These are phyloP conservation scores for Cajanus cajan DNA, from an alignment of 306 rosid species.

Conservation along the genomic window DNA sequence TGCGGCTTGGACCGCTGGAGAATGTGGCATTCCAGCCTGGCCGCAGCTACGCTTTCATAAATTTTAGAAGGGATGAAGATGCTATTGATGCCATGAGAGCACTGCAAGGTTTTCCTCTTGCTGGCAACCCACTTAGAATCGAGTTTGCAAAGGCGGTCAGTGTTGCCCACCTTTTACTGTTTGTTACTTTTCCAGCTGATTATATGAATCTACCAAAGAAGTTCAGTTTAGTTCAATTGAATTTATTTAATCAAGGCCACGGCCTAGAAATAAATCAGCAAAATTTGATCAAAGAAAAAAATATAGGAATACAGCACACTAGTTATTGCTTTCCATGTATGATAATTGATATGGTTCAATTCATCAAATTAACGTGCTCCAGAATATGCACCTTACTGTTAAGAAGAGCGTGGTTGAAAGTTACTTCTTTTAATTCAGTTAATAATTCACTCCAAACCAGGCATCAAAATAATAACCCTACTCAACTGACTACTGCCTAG, in stretches of 20 bases:
- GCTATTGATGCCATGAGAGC: constrained; percentile 75
- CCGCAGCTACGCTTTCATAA: constrained; percentile 83
- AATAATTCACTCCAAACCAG: constrained; percentile 5
- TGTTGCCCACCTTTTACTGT: constrained; percentile 64
- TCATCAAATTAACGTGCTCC: constrained; percentile 30
- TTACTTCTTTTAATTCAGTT: constrained; percentile 6
- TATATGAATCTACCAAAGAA: constrained; percentile 28
- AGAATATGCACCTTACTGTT: constrained; percentile 22
- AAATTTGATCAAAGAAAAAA: constrained; percentile 8
- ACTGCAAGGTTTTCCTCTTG: constrained; percentile 71
- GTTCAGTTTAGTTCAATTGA: constrained; percentile 18
- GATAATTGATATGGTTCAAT: constrained; percentile 16
- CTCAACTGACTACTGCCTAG: neutral
- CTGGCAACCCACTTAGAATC: constrained; percentile 83
- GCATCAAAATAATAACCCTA: neutral
- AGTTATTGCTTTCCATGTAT: constrained; percentile 9
- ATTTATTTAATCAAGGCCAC: constrained; percentile 28
- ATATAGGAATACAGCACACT: constrained; percentile 1
- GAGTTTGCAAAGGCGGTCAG: constrained; percentile 99
- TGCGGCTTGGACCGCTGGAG: constrained; percentile 71
- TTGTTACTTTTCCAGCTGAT: constrained; percentile 46
- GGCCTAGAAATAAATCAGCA: neutral
- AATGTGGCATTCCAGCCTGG: constrained; percentile 83
- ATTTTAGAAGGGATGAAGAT: constrained; percentile 73
- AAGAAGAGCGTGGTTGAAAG: constrained; percentile 8